Conservation (phyloP, 163 green algal species). For the Scenedesmus sp. region DNA sequence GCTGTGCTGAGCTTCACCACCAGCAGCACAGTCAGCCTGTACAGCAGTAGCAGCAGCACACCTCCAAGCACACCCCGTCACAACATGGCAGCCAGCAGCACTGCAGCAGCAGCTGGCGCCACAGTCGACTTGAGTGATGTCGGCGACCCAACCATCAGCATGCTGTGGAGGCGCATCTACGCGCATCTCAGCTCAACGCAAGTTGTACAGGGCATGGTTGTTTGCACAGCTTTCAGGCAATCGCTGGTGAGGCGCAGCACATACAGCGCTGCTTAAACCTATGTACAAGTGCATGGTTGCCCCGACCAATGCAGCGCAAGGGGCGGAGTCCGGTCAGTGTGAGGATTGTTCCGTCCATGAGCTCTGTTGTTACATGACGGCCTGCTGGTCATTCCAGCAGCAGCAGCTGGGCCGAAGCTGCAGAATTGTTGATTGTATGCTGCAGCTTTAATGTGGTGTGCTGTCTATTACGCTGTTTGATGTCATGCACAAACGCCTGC, state of each 20-base stretch:
- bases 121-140: constrained; percentile 10
- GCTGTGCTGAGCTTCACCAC: no score
- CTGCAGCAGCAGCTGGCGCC: not conserved
- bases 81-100: not conserved
- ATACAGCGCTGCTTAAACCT: not conserved
- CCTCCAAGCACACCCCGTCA: no score
- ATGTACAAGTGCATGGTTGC: no score
- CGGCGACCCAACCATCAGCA: not conserved
- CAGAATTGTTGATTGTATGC: no score
- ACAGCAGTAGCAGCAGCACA: not conserved
- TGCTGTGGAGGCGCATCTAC: constrained; percentile 6
- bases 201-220: not conserved
- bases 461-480: not conserved
- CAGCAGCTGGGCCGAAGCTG: no score
- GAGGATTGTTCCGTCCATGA: no score
- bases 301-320: no score
- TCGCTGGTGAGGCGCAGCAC: not conserved
- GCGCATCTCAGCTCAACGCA: not conserved
- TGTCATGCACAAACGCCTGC: not conserved
- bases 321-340: no score
- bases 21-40: not conserved
- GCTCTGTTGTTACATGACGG: no score
- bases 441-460: no score
- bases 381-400: no score
- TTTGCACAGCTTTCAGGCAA: not conserved